phyloP scores from a whole-genome alignment of 2,329 filamentous ascomycete genomes.

The Phialophora chinensis region DNA sequence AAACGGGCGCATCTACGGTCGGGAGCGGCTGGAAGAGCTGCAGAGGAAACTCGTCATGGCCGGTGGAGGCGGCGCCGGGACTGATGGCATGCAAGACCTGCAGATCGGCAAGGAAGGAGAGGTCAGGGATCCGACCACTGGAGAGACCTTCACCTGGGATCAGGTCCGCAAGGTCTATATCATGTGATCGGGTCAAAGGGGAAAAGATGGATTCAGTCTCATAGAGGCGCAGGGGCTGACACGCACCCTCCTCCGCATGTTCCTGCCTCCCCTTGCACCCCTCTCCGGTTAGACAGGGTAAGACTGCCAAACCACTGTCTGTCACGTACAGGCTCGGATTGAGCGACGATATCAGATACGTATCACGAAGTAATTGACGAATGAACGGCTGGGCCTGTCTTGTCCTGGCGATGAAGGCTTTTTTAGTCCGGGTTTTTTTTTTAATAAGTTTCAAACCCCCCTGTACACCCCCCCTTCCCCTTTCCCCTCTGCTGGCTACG shows the following conservation, averaged over 20 bases:
- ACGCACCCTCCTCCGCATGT: too few species aligned
- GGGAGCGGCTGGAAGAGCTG: slow-evolving; percentile 73
- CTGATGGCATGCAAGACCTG: slow-evolving; percentile 22
- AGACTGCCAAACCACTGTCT: too few species aligned
- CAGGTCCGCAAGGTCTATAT: slow-evolving; percentile 89
- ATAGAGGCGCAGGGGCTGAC: too few species aligned
- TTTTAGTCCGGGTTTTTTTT: neutral
- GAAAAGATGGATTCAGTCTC: too few species aligned
- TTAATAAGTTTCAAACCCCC: too few species aligned
- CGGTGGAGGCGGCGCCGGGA: slow-evolving; percentile 20
- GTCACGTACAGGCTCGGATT: neutral
- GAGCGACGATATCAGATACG: neutral
- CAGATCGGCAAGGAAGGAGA: slow-evolving; percentile 53
- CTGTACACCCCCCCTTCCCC: too few species aligned
- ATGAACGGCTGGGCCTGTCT: neutral
- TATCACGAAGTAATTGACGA: neutral
- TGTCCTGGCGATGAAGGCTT: neutral
- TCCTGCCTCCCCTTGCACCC: too few species aligned
- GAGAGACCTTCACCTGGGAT: slow-evolving; percentile 66
- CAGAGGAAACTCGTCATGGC: slow-evolving; percentile 70
- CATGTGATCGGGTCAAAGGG: slow-evolving; percentile 57
- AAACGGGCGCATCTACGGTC: slow-evolving; percentile 84
- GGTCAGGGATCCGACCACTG: slow-evolving; percentile 80
- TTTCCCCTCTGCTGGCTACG: neutral
- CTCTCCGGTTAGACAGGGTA: too few species aligned